Conservation (phyloP, 192 early-diverging fungal genomes). For the Geranomyces michiganensis region DNA sequence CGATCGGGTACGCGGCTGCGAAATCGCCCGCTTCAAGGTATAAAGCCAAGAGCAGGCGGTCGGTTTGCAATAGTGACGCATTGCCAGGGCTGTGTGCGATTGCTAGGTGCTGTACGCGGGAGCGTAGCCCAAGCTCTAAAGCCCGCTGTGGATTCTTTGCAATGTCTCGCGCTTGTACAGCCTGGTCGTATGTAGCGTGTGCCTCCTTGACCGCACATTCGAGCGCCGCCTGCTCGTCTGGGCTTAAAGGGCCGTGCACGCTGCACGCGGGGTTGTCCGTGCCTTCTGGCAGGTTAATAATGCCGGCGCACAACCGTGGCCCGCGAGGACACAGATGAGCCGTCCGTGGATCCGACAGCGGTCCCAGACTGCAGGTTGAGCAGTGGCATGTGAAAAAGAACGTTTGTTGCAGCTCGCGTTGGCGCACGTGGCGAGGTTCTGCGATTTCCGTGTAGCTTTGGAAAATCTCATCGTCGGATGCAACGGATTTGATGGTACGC, state of each 20-base stretch:
- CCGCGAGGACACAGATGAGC: not conserved
- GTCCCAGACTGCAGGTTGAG: not conserved
- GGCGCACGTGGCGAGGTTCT: conserved; percentile 32
- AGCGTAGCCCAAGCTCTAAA: not conserved
- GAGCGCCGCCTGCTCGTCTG: not conserved
- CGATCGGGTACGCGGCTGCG: not conserved
- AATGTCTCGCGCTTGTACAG: not conserved
- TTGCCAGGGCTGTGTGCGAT: not conserved
- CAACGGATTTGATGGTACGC: conserved; percentile 37
- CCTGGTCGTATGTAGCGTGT: not conserved
- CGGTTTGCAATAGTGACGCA: not conserved
- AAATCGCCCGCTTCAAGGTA: not conserved
- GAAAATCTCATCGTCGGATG: conserved; percentile 41
- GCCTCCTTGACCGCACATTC: not conserved
- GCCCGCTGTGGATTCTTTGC: not conserved
- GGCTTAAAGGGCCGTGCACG: not conserved
- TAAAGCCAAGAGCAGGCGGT: not conserved
- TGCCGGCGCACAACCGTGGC: not conserved
- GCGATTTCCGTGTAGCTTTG: conserved; percentile 46
- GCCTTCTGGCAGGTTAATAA: not conserved
- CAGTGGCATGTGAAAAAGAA: conserved; percentile 52
- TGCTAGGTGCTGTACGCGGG: not conserved
- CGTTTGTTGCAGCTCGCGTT: conserved; percentile 33
- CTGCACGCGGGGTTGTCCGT: not conserved
- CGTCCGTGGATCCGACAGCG: not conserved